These are phyloP conservation scores for Fermentozyma sake DNA, from an alignment of 1,139 yeast species.

Conservation along the genomic window DNA sequence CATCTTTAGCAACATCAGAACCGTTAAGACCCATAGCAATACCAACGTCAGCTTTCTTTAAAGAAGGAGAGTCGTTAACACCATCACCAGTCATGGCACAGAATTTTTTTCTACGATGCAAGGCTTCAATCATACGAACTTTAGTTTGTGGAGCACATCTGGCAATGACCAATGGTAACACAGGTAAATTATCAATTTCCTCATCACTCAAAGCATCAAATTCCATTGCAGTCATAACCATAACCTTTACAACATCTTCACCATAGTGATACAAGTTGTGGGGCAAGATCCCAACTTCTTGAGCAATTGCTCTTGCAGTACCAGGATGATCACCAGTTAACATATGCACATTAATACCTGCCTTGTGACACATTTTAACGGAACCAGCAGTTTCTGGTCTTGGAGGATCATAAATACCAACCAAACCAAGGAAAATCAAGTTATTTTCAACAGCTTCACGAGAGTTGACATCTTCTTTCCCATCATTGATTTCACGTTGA, in stretches of 20 bases:
- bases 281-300: constrained; percentile 47
- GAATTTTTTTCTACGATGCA: constrained; percentile 41
- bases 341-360: constrained; percentile 52
- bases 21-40: constrained; percentile 44
- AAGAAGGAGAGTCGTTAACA: constrained; percentile 36
- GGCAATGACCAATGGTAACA: constrained; percentile 37
- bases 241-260: constrained; percentile 29
- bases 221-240: constrained; percentile 45
- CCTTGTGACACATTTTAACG: constrained; percentile 42
- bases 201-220: constrained; percentile 32
- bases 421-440: constrained; percentile 43
- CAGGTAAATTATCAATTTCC: constrained; percentile 30
- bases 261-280: constrained; percentile 35
- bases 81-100: constrained; percentile 40
- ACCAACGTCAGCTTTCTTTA: constrained; percentile 37
- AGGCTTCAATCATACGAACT: constrained; percentile 45
- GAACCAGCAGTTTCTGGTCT: constrained; percentile 46
- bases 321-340: constrained; percentile 53
- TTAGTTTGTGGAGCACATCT: constrained; percentile 55
- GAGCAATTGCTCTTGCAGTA: constrained; percentile 51
- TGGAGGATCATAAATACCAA: constrained; percentile 54
- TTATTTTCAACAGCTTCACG: constrained; percentile 29
- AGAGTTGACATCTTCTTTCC: constrained; percentile 10
- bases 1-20: constrained; percentile 57
- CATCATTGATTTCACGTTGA: constrained; percentile 12